Base-by-base conservation (phyloP, 202 grass and related monocot genomes). In the Bolboschoenoplectus hybrid region DNA sequence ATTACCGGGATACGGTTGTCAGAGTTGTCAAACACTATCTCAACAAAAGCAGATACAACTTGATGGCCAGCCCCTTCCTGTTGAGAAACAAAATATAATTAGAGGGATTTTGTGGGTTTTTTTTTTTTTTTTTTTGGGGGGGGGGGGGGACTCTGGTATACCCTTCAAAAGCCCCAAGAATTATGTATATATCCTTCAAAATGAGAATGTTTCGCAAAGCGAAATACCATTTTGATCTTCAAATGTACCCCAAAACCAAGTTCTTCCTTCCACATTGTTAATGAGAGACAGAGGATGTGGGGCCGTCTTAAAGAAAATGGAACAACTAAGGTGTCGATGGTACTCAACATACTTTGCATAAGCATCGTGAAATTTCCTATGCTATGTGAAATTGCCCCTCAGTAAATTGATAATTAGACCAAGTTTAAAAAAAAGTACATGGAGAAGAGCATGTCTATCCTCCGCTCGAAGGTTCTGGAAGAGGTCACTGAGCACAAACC, bases 41-140 rank as follows among this genome's bases (percentile, higher is more conserved):
- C 97, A 32, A 98, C 97, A 96, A 96, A 98, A 81, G 97, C 97
- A 86, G 93, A 98, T 55, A 98, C 90, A 84, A 98, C 96, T 61
- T 94, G 94, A 87, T 98, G 96, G 41, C 96, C 93, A 86, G 96
- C 96, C 38, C 96, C 93, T 91, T 98, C 96, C 96, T 98, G 87
- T 47, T 77, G 87, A 85, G 55, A 85, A 64, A 81, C 9, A 14
- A 55, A 19, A 7, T 63, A 86, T 84, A 86, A 82, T 45, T 75
- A 56, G 32, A 51, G 50, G 7, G 74, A 26, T 26, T 26, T 26
- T 26, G 26, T 26, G 26, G 26, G 0, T 26, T 26, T 26, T 26
- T 26, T 26, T 26, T 26, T 26, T 26, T 26, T 26, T 26, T 26
- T 26, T 26, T 26, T 26, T 26, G 52, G 74, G 34, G 20, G 74